Base-by-base conservation (phyloP, 257 asterid species). In the Henckelia pumila region DNA sequence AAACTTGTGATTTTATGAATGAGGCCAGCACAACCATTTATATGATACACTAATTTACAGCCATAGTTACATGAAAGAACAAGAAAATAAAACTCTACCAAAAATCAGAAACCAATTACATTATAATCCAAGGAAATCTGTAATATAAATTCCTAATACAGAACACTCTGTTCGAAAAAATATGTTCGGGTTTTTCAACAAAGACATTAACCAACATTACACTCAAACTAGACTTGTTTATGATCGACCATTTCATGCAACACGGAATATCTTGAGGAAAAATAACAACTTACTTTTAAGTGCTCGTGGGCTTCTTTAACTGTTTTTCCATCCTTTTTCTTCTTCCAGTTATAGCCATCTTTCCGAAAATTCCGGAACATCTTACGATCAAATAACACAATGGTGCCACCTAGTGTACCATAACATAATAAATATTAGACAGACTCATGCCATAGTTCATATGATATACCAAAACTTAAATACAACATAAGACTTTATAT, bases 251-350 rank as follows among this genome's bases (percentile, higher is more conserved):
- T 37, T 29, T 21, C n/a, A 22, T 37, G 65, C 50, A 5, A 33
- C 58, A 28, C 16, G 28, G n/a, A 26, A 58, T 69, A 64, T 52
- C 44, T 22, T 40, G 66, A 23, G 40, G 49, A 77, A 71, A 50
- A 61, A 61, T 19, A 60, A 77, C 47, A 66, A 61, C 84, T 70
- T 84, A 90, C 99, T 81, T 93, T 93, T 69, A 93, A 84, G 88
- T 88, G 97, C 69, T 93, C 97, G 23, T 93, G 99, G 75, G 97
- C 97, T 90, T 93, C 99, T 81, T 93, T 88, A 40, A 93, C 95
- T 60, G 97, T 88, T 84, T 93, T 93, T 33, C 97, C 96, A 68
- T 93, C 97, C 73, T 88, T 90, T 76, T 90, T 93, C 89, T 93
- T 93, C 89, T 93, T 90, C 99, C 99, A 93, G 74, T 84, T 93